phyloP scores from a whole-genome alignment of 495 filamentous ascomycete genomes.

The Neurospora sp. region DNA sequence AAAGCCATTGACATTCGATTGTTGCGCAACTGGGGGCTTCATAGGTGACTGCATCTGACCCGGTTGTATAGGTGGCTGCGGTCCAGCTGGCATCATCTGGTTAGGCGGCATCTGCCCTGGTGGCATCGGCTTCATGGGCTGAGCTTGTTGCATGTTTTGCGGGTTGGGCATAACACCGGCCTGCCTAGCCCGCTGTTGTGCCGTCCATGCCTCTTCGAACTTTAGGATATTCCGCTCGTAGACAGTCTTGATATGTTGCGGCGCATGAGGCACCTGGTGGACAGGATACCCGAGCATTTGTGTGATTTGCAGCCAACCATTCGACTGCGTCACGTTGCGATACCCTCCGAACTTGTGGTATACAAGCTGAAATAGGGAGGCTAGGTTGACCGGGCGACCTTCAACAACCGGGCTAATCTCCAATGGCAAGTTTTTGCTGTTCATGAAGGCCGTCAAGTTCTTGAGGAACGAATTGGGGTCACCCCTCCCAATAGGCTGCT shows the following conservation, averaged over 20 bases:
- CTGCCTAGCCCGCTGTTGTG: constrained; percentile 46
- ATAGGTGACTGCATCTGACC: constrained; percentile 37
- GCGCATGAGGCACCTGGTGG: constrained; percentile 53
- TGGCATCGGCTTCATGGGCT: constrained; percentile 25
- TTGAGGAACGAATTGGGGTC: constrained; percentile 66
- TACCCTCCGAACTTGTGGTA: constrained; percentile 66
- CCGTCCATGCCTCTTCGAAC: constrained; percentile 66
- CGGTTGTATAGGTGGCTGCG: constrained; percentile 37
- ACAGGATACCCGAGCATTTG: constrained; percentile 55
- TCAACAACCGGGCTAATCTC: constrained; percentile 60
- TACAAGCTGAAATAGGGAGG: constrained; percentile 66
- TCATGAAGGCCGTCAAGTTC: constrained; percentile 62
- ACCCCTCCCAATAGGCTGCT: constrained; percentile 8
- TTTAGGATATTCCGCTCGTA: constrained; percentile 63
- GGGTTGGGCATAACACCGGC: constrained; percentile 18
- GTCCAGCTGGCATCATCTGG: constrained; percentile 40
- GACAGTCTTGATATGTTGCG: constrained; percentile 56
- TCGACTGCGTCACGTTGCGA: constrained; percentile 52
- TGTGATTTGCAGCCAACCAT: constrained; percentile 64
- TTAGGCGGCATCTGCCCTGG: constrained; percentile 33
- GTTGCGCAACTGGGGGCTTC: constrained; percentile 40
- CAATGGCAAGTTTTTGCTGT: constrained; percentile 53
- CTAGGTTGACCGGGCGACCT: constrained; percentile 58
- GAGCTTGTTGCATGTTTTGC: constrained; percentile 25
- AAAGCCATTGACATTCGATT: constrained; percentile 39